A percentile compares a stretch with the other conserved stretches of the same genome.
phyloP scores from a whole-genome alignment of 176 grass and related monocot species.

The Juncus inflexus region DNA sequence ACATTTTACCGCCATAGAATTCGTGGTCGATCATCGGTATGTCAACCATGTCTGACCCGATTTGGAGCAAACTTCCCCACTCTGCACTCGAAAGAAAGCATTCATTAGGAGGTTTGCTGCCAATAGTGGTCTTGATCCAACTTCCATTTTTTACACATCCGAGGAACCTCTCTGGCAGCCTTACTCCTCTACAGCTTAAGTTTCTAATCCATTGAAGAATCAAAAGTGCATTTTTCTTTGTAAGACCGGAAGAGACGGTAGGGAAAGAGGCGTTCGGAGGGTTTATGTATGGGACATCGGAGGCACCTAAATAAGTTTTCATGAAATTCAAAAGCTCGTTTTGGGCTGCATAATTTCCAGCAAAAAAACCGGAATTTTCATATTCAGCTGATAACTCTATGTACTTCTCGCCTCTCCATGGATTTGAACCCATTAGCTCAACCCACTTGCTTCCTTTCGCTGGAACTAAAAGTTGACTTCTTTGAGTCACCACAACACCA shows the following conservation, averaged over 20 bases:
- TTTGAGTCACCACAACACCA: conserved; percentile 11
- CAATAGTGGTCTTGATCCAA: conserved; percentile 61
- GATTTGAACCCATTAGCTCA: conserved; percentile 52
- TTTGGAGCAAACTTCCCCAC: conserved; percentile 56
- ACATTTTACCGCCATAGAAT: conserved; percentile 38
- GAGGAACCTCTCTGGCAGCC: conserved; percentile 35
- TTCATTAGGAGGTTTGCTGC: conserved; percentile 49
- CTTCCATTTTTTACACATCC: conserved; percentile 37
- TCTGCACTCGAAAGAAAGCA: conserved; percentile 43
- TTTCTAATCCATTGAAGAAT: conserved; percentile 59
- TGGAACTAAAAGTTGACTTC: conserved; percentile 45
- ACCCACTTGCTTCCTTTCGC: conserved; percentile 64
- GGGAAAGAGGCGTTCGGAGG: conserved; percentile 44
- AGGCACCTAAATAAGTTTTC: conserved; percentile 13
- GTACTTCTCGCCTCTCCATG: conserved; percentile 42
- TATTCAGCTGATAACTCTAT: conserved; percentile 54
- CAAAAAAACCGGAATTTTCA: conserved; percentile 24
- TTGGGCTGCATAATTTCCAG: conserved; percentile 35
- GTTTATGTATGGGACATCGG: conserved; percentile 48
- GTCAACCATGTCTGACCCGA: conserved; percentile 41
- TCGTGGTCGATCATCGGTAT: conserved; percentile 60
- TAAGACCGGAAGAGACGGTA: conserved; percentile 42
- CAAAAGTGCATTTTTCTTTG: conserved; percentile 51
- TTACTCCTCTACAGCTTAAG: background rate
- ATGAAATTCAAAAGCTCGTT: conserved; percentile 38